Evolutionary conservation across 768 basidiomycete species (phyloP).

Genomic region (Naganishia kalamii): DNA sequence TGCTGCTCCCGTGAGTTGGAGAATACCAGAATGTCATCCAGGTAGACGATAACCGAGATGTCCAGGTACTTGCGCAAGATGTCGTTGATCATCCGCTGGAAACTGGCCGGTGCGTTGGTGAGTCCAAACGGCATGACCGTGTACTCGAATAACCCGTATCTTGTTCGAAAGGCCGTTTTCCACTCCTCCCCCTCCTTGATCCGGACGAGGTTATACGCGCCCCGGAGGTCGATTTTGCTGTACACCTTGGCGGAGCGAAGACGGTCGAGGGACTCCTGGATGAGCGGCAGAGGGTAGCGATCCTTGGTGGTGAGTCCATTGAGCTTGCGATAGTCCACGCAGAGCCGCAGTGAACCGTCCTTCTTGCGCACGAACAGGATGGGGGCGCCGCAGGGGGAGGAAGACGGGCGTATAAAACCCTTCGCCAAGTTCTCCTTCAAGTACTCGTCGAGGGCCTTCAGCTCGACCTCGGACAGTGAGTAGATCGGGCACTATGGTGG

Average conservation of each 20-base stretch:
- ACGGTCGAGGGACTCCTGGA: not conserved
- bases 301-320: constrained; percentile 49
- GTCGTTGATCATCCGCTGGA: constrained; percentile 26
- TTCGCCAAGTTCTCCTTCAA: constrained; percentile 35
- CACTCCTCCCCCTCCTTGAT: constrained; percentile 23
- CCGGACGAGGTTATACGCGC: constrained; percentile 23
- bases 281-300: not conserved
- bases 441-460: constrained; percentile 24
- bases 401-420: constrained; percentile 8
- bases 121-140: constrained; percentile 11
- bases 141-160: constrained; percentile 26
- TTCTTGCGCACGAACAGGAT: constrained; percentile 36
- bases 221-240: constrained; percentile 24
- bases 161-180: constrained; percentile 26
- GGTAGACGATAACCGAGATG: not conserved
- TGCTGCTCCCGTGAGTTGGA: constrained; percentile 3
- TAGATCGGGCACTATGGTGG: constrained; percentile 29
- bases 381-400: constrained; percentile 27
- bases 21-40: not conserved
- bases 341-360: constrained; percentile 30
- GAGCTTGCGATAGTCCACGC: constrained; percentile 53
- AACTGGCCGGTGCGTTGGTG: constrained; percentile 27
- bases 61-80: constrained; percentile 2
- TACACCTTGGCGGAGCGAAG: not conserved
- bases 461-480: constrained; percentile 28